A percentile compares a stretch with the other conserved stretches of the same genome.
Evolutionary conservation across 148 eudicot genomes (phyloP).

Genomic region (Silene uniflora): DNA sequence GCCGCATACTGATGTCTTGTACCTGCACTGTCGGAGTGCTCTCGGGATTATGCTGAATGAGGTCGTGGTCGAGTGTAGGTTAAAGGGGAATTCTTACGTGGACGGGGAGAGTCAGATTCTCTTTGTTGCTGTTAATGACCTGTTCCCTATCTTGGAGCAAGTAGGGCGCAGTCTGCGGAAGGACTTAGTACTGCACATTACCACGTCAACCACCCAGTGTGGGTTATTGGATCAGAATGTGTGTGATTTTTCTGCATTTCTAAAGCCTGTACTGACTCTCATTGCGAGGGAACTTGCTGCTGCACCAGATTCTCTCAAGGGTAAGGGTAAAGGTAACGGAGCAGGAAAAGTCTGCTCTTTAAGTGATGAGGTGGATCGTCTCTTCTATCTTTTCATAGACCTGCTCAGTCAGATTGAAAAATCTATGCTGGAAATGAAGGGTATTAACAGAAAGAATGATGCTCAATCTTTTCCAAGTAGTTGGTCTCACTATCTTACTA

Average conservation of each 20-base stretch:
- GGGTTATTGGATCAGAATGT: slow-evolving; percentile 43
- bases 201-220: neutral
- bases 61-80: slow-evolving; percentile 20
- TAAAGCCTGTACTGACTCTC: slow-evolving; percentile 37
- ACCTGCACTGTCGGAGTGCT: slow-evolving; percentile 47
- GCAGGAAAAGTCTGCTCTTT: slow-evolving; percentile 16
- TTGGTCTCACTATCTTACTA: slow-evolving; percentile 56
- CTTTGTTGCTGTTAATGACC: slow-evolving; percentile 33
- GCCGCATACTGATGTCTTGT: slow-evolving; percentile 36
- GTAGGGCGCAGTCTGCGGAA: slow-evolving; percentile 37
- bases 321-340: neutral
- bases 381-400: slow-evolving; percentile 34
- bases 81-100: neutral
- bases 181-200: slow-evolving; percentile 25
- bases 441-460: slow-evolving; percentile 21
- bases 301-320: slow-evolving; percentile 18
- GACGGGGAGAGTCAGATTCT: neutral
- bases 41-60: slow-evolving; percentile 32
- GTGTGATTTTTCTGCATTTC: slow-evolving; percentile 52
- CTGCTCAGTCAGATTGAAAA: slow-evolving; percentile 38
- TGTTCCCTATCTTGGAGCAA: slow-evolving; percentile 55
- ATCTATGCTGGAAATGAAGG: slow-evolving; percentile 47
- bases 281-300: slow-evolving; percentile 17
- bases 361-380: slow-evolving; percentile 34
- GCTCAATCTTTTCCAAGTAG: slow-evolving; percentile 24